phyloP scores from a whole-genome alignment of 2,329 filamentous ascomycete genomes.

The Fusarium luffae region DNA sequence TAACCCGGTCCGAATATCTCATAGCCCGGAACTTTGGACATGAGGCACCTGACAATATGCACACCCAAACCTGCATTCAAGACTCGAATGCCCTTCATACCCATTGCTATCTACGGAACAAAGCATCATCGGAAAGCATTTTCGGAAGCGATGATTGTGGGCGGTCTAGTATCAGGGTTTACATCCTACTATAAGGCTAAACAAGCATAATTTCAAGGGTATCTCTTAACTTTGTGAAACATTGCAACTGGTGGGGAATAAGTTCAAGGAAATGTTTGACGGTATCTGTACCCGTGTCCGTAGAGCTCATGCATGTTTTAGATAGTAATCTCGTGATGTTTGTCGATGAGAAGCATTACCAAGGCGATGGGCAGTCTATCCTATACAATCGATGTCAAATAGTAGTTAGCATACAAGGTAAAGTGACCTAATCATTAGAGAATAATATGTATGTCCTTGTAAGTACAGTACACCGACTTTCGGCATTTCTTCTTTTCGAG shows the following conservation, averaged over 20 bases:
- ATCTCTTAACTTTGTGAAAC: neutral
- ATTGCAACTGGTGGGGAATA: neutral
- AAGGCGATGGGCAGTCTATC: neutral
- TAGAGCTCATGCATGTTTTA: neutral
- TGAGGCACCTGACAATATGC: neutral
- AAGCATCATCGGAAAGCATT: neutral
- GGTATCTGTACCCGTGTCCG: no score
- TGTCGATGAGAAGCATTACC: neutral
- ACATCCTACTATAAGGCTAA: neutral
- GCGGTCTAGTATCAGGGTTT: neutral
- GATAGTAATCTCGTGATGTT: neutral
- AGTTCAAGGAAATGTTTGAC: neutral
- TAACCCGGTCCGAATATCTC: neutral
- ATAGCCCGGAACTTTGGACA: neutral
- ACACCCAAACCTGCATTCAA: neutral
- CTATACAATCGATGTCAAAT: neutral
- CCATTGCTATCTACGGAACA: neutral
- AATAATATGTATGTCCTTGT: neutral
- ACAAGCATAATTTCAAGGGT: neutral
- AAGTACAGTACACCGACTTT: conserved; percentile 14
- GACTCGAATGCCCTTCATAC: neutral
- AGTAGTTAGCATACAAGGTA: neutral
- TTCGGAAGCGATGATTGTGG: neutral
- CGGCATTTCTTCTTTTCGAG: conserved; percentile 7
- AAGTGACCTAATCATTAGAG: neutral